Base-by-base conservation (phyloP, 1,284 basidiomycete species). In the Cronartium quercuum region DNA sequence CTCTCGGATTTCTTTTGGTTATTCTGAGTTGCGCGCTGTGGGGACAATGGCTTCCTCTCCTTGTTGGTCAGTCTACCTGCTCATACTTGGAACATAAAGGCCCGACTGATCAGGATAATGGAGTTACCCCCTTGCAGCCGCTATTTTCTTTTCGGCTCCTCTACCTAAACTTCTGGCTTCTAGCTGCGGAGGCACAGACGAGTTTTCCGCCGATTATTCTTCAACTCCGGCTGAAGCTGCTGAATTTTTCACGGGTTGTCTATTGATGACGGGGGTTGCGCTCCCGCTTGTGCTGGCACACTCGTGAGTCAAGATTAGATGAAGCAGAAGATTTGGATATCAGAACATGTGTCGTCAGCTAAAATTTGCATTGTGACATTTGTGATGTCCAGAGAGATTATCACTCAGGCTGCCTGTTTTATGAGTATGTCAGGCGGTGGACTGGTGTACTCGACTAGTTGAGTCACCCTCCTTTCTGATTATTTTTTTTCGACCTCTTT, bases 21-120 rank as follows among this genome's bases (percentile, higher is more conserved):
- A 99, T 99, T 82, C 89, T 99, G 38, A 94, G 92, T 0, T 98
- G 96, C 82, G 95, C 96, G 34, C 85, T 98, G 47, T 98, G 91
- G 90, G 84, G 88, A 42, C 98, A 99, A 83, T 99, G 96, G 96
- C 85, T 98, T 15, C 96, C 96, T 61, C 85, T 98, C 66, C 87
- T 98, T 78, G 95, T 98, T 78, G 95, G 95, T 96, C 80, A 81
- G 92, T 87, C n/a, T 29, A n/a, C 35, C n/a, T 62, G 44, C 10
- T 64, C 47, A 40, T 37, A 13, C 18, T 74, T 38, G 24, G 60
- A 29, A 51, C 55, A 24, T 38, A 10, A 10, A 38, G 74, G 44
- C 10, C 44, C 42, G n/a, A 51, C 1, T 34, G 18, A 35, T 42
- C 58, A n/a, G 35, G 62, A 40, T 51, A 42, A 29, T 58, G 15